Percentiles rank a stretch among this genome's conserved stretches.
phyloP scores from a whole-genome alignment of 768 basidiomycete species.

The Trametes maxima region DNA sequence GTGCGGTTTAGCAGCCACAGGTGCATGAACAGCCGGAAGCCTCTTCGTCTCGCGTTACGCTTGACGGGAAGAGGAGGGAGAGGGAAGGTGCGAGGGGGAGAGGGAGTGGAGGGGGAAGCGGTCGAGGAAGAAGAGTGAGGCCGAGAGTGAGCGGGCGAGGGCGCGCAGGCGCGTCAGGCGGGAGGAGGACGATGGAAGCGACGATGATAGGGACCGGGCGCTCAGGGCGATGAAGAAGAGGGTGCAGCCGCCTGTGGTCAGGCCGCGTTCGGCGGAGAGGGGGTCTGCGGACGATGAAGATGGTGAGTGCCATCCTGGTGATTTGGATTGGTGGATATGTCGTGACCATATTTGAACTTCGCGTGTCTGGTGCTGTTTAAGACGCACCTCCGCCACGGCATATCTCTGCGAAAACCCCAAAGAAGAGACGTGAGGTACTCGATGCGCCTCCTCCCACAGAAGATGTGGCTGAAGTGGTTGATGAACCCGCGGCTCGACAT shows the following conservation, averaged over 20 bases:
- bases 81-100: conserved; percentile 17
- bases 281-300: conserved; percentile 21
- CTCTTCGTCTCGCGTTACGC: conserved; percentile 29
- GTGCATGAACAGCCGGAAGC: conserved; percentile 21
- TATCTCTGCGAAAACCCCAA: background rate
- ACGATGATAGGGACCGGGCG: conserved; percentile 10
- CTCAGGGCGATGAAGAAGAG: conserved; percentile 13
- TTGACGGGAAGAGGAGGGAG: conserved; percentile 21
- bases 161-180: conserved; percentile 12
- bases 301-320: conserved; percentile 6
- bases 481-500: conserved; percentile 1
- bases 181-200: conserved; percentile 6
- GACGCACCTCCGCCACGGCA: conserved; percentile 1
- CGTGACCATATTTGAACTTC: background rate
- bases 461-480: background rate
- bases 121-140: conserved; percentile 19
- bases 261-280: conserved; percentile 14
- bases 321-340: background rate
- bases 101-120: conserved; percentile 22
- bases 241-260: conserved; percentile 4
- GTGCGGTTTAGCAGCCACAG: conserved; percentile 11
- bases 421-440: conserved; percentile 8
- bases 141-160: conserved; percentile 14
- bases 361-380: background rate
- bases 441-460: background rate